phyloP scores from a whole-genome alignment of 2,329 filamentous ascomycete genomes.

The Cordyceps cicadae region DNA sequence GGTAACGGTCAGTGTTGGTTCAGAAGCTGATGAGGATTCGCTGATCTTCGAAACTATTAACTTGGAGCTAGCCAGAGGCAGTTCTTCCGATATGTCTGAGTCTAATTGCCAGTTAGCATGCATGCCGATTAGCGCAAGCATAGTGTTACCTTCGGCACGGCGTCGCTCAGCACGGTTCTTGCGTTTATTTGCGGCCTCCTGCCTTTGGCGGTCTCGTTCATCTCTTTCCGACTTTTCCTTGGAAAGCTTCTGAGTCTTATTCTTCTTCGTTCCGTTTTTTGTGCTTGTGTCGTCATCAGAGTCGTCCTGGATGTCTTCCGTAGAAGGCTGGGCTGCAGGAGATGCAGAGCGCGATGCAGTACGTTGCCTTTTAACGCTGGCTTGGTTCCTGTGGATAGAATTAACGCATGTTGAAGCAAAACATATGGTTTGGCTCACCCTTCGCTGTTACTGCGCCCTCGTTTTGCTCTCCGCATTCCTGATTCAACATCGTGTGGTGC shows the following conservation, averaged over 20 bases:
- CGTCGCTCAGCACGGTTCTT: conserved; percentile 76
- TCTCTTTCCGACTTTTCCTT: conserved; percentile 59
- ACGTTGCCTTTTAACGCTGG: conserved; percentile 70
- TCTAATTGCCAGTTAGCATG: conserved; percentile 37
- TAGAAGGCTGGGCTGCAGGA: conserved; percentile 37
- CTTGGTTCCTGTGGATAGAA: conserved; percentile 50
- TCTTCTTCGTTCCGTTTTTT: conserved; percentile 50
- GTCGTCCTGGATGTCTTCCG: conserved; percentile 48
- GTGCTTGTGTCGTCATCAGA: conserved; percentile 61
- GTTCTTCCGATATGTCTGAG: conserved; percentile 64
- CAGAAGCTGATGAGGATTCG: conserved; percentile 22
- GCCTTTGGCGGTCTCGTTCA: conserved; percentile 64
- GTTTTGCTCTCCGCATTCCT: conserved; percentile 60
- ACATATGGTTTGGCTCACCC: conserved; percentile 56
- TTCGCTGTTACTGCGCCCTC: conserved; percentile 84
- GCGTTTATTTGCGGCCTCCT: conserved; percentile 69
- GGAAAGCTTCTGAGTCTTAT: conserved; percentile 51
- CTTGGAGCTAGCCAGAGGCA: conserved; percentile 39
- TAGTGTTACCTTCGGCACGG: conserved; percentile 64
- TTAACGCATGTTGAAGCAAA: conserved; percentile 17
- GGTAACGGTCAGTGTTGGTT: conserved; percentile 23
- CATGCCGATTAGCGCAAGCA: neutral
- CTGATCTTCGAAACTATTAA: conserved; percentile 21
- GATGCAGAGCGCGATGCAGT: conserved; percentile 69
- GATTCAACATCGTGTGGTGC: conserved; percentile 42